phyloP scores from a whole-genome alignment of 306 rosid genomes.

The Prunus kanzakura region DNA sequence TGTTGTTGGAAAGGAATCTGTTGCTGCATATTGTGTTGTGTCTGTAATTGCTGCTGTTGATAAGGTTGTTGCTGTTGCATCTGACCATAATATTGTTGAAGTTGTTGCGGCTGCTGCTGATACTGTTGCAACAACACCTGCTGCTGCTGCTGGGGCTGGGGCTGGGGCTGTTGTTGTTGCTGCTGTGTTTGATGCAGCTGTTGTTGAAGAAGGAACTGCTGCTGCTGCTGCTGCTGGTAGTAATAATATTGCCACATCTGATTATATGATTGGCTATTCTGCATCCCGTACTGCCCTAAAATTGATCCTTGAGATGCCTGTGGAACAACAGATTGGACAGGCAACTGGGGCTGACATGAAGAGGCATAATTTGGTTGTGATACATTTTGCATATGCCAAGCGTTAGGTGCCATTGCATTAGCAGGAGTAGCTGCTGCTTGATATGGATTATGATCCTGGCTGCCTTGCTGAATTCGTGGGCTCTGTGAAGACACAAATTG shows the following conservation, averaged over 20 bases:
- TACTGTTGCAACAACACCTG: conserved; percentile 23
- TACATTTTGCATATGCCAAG: conserved; percentile 49
- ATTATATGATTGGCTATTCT: conserved; percentile 53
- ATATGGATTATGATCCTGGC: conserved; percentile 51
- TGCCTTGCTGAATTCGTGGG: conserved; percentile 48
- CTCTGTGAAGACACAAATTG: conserved; percentile 30
- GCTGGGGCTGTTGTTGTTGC: conserved; percentile 17
- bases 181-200: conserved; percentile 27
- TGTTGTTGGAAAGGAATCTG: conserved; percentile 28
- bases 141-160: conserved; percentile 15
- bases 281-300: conserved; percentile 58
- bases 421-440: conserved; percentile 39
- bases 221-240: conserved; percentile 59
- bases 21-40: conserved; percentile 39
- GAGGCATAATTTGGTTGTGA: conserved; percentile 40
- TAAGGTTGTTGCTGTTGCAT: conserved; percentile 34
- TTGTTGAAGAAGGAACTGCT: conserved; percentile 39
- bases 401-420: conserved; percentile 27
- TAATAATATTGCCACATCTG: conserved; percentile 85
- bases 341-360: conserved; percentile 47
- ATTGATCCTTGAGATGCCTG: conserved; percentile 36
- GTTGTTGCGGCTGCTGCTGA: conserved; percentile 48
- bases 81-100: conserved; percentile 42
- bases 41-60: conserved; percentile 31
- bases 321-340: conserved; percentile 31